Percentiles rank a stretch among this genome's conserved stretches.
Conservation (phyloP, 306 rosid species). For the Rosa multiflora region DNA sequence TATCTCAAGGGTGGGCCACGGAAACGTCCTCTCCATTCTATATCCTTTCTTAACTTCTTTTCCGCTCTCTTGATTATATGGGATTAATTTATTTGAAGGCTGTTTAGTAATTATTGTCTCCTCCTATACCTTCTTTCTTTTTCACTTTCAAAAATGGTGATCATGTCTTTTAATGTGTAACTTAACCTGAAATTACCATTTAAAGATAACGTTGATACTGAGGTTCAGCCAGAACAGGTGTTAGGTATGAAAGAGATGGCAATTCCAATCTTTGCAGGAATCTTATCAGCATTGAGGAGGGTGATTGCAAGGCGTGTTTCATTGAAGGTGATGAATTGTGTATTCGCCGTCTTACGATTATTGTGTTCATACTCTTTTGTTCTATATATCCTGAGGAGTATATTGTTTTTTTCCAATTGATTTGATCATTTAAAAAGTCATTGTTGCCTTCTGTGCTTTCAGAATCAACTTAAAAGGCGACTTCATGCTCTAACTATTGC, state of each 20-base stretch:
- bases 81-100: neutral
- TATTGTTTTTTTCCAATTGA: neutral
- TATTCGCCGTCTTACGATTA: neutral
- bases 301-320: conserved; percentile 94
- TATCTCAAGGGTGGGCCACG: conserved; percentile 96
- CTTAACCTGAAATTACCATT: conserved; percentile 79
- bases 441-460: conserved; percentile 31
- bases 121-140: neutral
- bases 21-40: conserved; percentile 82
- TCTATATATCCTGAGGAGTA: conserved; percentile 24
- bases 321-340: conserved; percentile 61
- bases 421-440: conserved; percentile 20
- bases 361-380: conserved; percentile 12
- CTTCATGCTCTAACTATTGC: conserved; percentile 93
- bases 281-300: conserved; percentile 87
- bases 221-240: conserved; percentile 56
- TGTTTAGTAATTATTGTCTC: neutral
- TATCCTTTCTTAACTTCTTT: conserved; percentile 54
- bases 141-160: conserved; percentile 5
- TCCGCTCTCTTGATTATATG: neutral
- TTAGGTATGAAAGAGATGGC: conserved; percentile 73
- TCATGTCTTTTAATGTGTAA: conserved; percentile 19
- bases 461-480: conserved; percentile 96
- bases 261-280: conserved; percentile 83
- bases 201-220: conserved; percentile 61